Evolutionary conservation across 495 filamentous ascomycete genomes (phyloP).

Genomic region (Penicillium canariense): DNA sequence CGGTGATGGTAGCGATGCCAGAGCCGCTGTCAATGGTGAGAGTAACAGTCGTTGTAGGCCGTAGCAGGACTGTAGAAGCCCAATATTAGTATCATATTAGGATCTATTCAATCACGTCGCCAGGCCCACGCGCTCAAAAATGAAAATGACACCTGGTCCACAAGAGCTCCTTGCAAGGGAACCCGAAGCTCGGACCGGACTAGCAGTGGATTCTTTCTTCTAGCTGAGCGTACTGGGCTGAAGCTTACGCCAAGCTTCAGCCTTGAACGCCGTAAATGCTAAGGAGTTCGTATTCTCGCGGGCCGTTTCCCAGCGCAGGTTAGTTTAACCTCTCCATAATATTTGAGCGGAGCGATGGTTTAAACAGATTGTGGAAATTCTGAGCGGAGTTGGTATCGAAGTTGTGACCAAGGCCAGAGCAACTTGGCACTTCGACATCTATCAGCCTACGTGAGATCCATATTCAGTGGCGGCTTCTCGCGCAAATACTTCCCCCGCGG

Average conservation of each 20-base stretch:
- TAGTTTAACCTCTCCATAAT: no score
- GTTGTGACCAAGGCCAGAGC: no score
- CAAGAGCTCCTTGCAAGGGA: neutral
- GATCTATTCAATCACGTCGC: neutral
- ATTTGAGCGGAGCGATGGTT: no score
- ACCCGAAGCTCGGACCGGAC: neutral
- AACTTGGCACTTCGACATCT: no score
- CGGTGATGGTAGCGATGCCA: neutral
- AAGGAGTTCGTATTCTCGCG: neutral
- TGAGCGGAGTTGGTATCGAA: no score
- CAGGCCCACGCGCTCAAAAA: neutral
- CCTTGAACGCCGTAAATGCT: neutral
- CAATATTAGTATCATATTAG: neutral
- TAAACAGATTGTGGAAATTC: no score
- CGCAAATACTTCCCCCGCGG: no score
- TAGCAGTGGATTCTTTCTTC: neutral
- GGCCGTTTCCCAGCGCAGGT: no score
- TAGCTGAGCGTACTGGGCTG: neutral
- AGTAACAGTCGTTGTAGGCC: neutral
- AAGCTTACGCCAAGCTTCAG: neutral
- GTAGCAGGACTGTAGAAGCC: neutral
- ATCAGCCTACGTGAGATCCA: no score
- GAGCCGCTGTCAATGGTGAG: neutral
- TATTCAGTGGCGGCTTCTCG: no score
- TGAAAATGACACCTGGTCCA: neutral